These are phyloP conservation scores for Aspergillus pseudonomiae DNA, from an alignment of 2,329 filamentous ascomycete genomes.

Conservation along the genomic window DNA sequence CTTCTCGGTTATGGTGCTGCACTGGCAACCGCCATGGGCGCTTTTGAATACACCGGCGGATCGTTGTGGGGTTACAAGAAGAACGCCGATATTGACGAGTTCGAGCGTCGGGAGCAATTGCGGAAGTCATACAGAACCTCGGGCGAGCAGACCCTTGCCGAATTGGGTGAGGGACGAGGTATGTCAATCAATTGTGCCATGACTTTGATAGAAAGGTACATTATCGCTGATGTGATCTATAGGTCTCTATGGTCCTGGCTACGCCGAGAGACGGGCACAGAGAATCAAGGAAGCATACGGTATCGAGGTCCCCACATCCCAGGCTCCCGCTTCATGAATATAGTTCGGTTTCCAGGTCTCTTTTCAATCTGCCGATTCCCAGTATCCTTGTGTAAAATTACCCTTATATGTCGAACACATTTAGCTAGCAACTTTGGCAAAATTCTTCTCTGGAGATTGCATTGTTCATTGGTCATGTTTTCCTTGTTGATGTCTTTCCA, in stretches of 20 bases:
- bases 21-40: conserved; percentile 61
- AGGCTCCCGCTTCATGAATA: conserved; percentile 44
- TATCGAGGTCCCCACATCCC: conserved; percentile 74
- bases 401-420: conserved; percentile 24
- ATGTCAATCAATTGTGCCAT: conserved; percentile 36
- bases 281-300: conserved; percentile 86
- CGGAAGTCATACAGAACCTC: conserved; percentile 75
- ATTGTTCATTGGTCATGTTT: conserved; percentile 8
- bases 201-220: not conserved
- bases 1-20: conserved; percentile 69
- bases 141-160: conserved; percentile 75
- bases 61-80: conserved; percentile 58
- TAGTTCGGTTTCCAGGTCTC: conserved; percentile 25
- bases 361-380: conserved; percentile 22
- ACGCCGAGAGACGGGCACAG: conserved; percentile 79
- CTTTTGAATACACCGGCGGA: conserved; percentile 70
- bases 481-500: conserved; percentile 4
- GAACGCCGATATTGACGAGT: conserved; percentile 69
- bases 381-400: conserved; percentile 35
- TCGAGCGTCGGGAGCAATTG: conserved; percentile 73
- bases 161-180: conserved; percentile 88
- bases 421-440: conserved; percentile 26
- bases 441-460: conserved; percentile 22
- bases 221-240: conserved; percentile 19
- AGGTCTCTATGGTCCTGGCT: conserved; percentile 82